phyloP scores from a whole-genome alignment of 2,329 filamentous ascomycete species.

The Cytospora chrysosperma region DNA sequence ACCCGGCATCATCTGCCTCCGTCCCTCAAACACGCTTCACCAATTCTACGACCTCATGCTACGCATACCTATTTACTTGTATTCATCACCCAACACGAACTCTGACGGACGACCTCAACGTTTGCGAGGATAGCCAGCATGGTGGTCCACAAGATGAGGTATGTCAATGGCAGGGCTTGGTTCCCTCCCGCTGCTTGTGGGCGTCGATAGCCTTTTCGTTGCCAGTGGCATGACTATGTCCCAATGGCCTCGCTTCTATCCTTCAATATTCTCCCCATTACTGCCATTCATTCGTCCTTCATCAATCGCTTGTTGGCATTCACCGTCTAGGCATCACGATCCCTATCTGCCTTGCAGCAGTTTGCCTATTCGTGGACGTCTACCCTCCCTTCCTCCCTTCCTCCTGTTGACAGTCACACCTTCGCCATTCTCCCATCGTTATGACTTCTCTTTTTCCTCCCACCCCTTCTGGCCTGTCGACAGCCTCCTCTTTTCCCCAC shows the following conservation, averaged over 20 bases:
- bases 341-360: background rate
- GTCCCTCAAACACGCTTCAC: background rate
- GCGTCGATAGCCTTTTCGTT: background rate
- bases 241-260: background rate
- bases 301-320: background rate
- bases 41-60: background rate
- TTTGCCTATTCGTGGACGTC: too few relatives aligned
- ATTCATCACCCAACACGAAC: background rate
- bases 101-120: background rate
- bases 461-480: background rate
- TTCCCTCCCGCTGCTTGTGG: background rate
- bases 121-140: background rate
- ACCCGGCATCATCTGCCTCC: background rate
- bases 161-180: background rate
- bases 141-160: conserved; percentile 17
- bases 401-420: background rate
- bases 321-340: background rate
- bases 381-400: background rate
- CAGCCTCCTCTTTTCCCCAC: too few relatives aligned
- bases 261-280: background rate
- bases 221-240: background rate
- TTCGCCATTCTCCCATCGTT: background rate
- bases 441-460: background rate
- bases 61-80: background rate
- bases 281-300: background rate